These are phyloP conservation scores for Podaxis mareebaensis DNA, from an alignment of 768 basidiomycete genomes.

Conservation along the genomic window DNA sequence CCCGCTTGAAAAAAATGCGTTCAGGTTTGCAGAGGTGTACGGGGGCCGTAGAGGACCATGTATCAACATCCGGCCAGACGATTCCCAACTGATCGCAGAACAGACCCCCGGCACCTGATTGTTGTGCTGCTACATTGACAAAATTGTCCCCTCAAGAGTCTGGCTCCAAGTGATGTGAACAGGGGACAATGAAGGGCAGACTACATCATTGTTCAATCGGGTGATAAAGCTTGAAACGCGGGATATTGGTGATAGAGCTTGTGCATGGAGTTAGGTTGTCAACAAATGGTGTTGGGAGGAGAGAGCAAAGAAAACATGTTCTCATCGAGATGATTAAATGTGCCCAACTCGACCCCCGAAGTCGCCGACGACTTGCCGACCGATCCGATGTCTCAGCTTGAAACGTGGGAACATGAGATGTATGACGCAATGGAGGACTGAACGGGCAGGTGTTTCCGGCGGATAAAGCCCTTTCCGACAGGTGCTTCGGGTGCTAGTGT, in stretches of 20 bases:
- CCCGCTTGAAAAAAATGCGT: neutral
- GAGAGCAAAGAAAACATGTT: no score
- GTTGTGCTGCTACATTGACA: neutral
- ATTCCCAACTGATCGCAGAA: neutral
- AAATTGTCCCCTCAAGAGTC: neutral
- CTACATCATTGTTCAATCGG: no score
- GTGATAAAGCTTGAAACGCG: neutral
- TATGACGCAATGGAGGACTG: no score
- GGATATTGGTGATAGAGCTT: neutral
- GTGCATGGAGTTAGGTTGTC: neutral
- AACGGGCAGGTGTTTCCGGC: no score
- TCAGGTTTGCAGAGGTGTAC: neutral
- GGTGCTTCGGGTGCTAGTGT: neutral
- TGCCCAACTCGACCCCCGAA: neutral
- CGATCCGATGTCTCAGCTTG: neutral
- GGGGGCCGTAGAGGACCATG: no score
- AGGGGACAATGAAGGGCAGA: no score
- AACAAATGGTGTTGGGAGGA: neutral
- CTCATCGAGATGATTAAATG: neutral
- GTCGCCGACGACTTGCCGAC: neutral
- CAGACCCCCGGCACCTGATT: neutral
- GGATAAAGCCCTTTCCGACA: conserved; percentile 7
- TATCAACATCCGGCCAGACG: neutral
- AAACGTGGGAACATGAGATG: neutral
- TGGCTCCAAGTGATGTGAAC: no score